Base-by-base conservation (phyloP, 345 rosid genomes). In the Arabidopsis arenosa region DNA sequence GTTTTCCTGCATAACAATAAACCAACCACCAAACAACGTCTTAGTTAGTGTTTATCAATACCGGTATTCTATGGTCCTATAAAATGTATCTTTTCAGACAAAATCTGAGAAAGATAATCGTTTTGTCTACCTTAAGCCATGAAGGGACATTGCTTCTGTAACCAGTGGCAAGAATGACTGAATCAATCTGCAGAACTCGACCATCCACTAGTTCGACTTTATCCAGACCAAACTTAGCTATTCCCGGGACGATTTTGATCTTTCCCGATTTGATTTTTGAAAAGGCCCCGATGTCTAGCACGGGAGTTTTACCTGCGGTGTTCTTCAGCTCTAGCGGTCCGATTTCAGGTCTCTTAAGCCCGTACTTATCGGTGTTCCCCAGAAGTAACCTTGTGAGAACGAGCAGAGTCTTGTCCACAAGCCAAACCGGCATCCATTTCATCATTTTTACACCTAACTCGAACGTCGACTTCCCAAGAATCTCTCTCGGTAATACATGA, bases 71-170 rank as follows among this genome's bases (percentile, higher is more conserved):
- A 28, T 28, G 32, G 32, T 28, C 32, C 32, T 28, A 28, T 28
- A 28, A 28, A 28, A 28, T 28, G 32, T 28, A 23, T 49, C 26
- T 45, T 70, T 59, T 10, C 13, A 43, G 6, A 28, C 30, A 36
- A 43, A 28, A 8, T 28, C 23, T 1, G 26, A 30, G 12, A 26
- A 54, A 4, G 2, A 59, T 9, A 30, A 28, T 30, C 45, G 8
- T 40, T 60, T 45, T 72, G 28, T 54, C 75, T 70, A 89, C 97
- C 96, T 84, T 81, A 0, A 93, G 86, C 98, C 98, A 90, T 61
- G 86, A 89, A 68, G 94, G 95, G 28, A 93, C 96, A 63, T 90
- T 93, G 90, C 98, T 90, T 48, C 91, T 77, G 51, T 93, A 93
- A 36, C 96, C 98, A 37, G 98, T 93, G 10, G 96, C 96, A 17